A percentile compares a stretch with the other conserved stretches of the same genome.
These are phyloP conservation scores for Echinosophora koreensis DNA, from an alignment of 306 rosid species.

Conservation along the genomic window DNA sequence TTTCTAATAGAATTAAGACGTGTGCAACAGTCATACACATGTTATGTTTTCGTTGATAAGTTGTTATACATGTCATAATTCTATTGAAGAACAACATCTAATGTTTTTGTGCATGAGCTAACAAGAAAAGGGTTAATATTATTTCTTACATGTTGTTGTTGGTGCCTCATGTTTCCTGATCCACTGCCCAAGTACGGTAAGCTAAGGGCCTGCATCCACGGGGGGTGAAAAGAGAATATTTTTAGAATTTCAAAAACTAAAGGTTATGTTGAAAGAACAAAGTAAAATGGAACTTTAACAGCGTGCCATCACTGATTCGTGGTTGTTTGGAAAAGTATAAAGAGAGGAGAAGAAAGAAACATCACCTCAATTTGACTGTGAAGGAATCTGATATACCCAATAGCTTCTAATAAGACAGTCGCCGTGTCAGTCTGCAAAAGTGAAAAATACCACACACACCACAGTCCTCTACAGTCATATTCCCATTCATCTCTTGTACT, in stretches of 20 bases:
- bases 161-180: conserved; percentile 66
- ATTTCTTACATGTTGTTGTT: conserved; percentile 66
- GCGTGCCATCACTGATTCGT: conserved; percentile 54
- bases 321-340: conserved; percentile 49
- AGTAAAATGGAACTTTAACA: conserved; percentile 48
- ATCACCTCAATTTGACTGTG: conserved; percentile 98
- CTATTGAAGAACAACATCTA: too few relatives aligned
- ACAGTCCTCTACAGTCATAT: conserved; percentile 56
- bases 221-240: conserved; percentile 13
- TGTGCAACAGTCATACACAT: too few relatives aligned
- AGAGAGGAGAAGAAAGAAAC: conserved; percentile 53
- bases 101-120: background rate
- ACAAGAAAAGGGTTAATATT: conserved; percentile 34
- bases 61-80: too few relatives aligned
- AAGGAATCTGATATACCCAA: conserved; percentile 99
- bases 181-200: conserved; percentile 78
- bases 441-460: conserved; percentile 49
- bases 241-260: conserved; percentile 48
- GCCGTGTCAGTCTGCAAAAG: conserved; percentile 99
- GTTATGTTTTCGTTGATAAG: too few relatives aligned
- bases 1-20: background rate
- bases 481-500: conserved; percentile 43
- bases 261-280: conserved; percentile 38
- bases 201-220: conserved; percentile 74
- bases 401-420: conserved; percentile 99